phyloP scores from a whole-genome alignment of 495 filamentous ascomycete species.

The Podospora anserina region DNA sequence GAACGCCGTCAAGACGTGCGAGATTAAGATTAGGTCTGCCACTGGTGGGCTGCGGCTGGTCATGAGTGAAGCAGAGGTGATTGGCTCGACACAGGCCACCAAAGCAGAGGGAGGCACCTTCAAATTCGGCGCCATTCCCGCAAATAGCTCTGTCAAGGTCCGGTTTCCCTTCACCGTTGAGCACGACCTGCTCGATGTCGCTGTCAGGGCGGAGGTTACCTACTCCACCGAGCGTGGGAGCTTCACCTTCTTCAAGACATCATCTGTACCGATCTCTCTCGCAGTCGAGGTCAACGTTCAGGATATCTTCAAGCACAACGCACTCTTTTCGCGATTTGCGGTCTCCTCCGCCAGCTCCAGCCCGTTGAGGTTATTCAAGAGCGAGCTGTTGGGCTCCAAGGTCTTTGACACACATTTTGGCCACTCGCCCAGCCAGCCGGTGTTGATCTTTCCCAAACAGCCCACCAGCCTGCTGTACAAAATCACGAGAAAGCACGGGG shows the following conservation, averaged over 20 bases:
- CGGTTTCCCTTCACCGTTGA: conserved; percentile 84
- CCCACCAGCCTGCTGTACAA: conserved; percentile 82
- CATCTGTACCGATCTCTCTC: conserved; percentile 63
- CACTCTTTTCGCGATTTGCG: conserved; percentile 84
- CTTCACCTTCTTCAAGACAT: conserved; percentile 66
- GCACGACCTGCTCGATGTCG: conserved; percentile 65
- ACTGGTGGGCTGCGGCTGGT: conserved; percentile 85
- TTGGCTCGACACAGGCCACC: conserved; percentile 54
- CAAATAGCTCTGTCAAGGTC: conserved; percentile 52
- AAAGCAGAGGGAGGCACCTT: conserved; percentile 65
- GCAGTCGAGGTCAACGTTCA: conserved; percentile 94
- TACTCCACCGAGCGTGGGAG: conserved; percentile 72
- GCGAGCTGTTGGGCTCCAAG: conserved; percentile 66
- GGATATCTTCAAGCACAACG: conserved; percentile 82
- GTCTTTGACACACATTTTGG: conserved; percentile 64
- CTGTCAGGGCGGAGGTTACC: conserved; percentile 69
- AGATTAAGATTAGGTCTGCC: conserved; percentile 71
- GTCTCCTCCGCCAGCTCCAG: conserved; percentile 71
- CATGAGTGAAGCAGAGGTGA: conserved; percentile 63
- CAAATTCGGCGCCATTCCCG: conserved; percentile 54
- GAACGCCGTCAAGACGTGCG: conserved; percentile 67
- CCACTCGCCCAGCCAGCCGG: conserved; percentile 49
- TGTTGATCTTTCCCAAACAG: conserved; percentile 74
- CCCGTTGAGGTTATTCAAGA: conserved; percentile 70
- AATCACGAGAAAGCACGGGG: conserved; percentile 51